Evolutionary conservation across 495 filamentous ascomycete genomes (phyloP).

Genomic region (Podospora tetraspora): DNA sequence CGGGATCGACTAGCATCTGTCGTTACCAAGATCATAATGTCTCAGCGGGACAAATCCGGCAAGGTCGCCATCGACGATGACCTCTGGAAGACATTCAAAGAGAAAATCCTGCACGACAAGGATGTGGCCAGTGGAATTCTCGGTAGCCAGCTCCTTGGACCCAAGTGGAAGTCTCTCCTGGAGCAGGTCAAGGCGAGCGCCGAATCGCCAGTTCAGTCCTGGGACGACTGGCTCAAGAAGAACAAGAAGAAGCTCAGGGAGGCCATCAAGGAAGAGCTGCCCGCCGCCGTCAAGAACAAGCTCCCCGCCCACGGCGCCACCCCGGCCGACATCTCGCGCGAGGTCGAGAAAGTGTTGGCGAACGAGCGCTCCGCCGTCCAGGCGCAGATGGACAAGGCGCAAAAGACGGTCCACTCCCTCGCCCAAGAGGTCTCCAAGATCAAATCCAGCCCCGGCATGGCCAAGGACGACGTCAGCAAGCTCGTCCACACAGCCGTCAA

Average conservation of each 20-base stretch:
- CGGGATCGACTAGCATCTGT: slow-evolving; percentile 28
- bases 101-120: slow-evolving; percentile 28
- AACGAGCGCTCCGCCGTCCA: slow-evolving; percentile 20
- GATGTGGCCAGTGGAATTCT: slow-evolving; percentile 29
- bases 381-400: slow-evolving; percentile 13
- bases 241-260: slow-evolving; percentile 30
- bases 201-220: slow-evolving; percentile 20
- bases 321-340: slow-evolving; percentile 23
- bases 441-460: slow-evolving; percentile 17
- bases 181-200: slow-evolving; percentile 17
- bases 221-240: slow-evolving; percentile 34
- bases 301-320: slow-evolving; percentile 15
- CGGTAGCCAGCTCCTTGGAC: slow-evolving; percentile 27
- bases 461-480: slow-evolving; percentile 28
- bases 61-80: slow-evolving; percentile 43
- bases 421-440: slow-evolving; percentile 14
- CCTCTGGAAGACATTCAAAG: slow-evolving; percentile 51
- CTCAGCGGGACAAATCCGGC: slow-evolving; percentile 35
- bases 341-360: slow-evolving; percentile 20
- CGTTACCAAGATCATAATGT: slow-evolving; percentile 34
- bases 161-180: slow-evolving; percentile 35
- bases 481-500: slow-evolving; percentile 35
- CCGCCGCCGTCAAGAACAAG: slow-evolving; percentile 7
- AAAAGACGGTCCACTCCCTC: slow-evolving; percentile 15
- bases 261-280: slow-evolving; percentile 20